A percentile compares a stretch with the other conserved stretches of the same genome.
These are phyloP conservation scores for Fagopyrum homotropicum DNA, from an alignment of 148 eudicot genomes.

Conservation along the genomic window DNA sequence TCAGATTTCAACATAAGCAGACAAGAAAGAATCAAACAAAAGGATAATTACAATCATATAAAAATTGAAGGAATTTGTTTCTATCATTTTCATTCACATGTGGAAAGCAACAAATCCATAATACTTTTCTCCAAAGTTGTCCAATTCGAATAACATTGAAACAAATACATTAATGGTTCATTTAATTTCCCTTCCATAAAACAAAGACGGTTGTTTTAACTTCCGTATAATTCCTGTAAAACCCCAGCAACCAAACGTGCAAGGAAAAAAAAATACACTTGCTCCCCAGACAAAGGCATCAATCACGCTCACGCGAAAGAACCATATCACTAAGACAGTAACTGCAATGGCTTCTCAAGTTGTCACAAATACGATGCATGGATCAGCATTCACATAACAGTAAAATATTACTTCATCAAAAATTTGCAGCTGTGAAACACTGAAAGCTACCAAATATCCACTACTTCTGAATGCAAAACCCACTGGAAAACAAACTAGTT, in stretches of 20 bases:
- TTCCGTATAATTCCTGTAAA: neutral
- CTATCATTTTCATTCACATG: neutral
- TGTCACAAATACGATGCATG: neutral
- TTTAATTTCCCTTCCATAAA: neutral
- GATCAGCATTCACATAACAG: neutral
- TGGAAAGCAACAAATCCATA: neutral
- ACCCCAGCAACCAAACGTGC: neutral
- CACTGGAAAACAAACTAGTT: neutral
- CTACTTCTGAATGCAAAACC: neutral
- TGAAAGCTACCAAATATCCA: neutral
- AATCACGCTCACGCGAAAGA: neutral
- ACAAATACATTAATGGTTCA: neutral
- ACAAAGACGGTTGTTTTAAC: neutral
- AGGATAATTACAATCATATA: neutral
- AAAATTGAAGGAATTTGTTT: neutral
- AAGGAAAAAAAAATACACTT: neutral
- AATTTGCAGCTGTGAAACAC: neutral
- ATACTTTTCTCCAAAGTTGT: neutral
- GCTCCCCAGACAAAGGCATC: neutral
- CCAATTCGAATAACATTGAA: neutral
- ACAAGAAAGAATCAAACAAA: conserved; percentile 1
- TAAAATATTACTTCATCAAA: neutral
- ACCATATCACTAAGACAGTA: conserved; percentile 1
- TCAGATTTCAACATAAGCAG: neutral
- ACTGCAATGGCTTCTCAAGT: neutral